Conservation (phyloP, 139 green algal genomes). For the Marvania coccoides region DNA sequence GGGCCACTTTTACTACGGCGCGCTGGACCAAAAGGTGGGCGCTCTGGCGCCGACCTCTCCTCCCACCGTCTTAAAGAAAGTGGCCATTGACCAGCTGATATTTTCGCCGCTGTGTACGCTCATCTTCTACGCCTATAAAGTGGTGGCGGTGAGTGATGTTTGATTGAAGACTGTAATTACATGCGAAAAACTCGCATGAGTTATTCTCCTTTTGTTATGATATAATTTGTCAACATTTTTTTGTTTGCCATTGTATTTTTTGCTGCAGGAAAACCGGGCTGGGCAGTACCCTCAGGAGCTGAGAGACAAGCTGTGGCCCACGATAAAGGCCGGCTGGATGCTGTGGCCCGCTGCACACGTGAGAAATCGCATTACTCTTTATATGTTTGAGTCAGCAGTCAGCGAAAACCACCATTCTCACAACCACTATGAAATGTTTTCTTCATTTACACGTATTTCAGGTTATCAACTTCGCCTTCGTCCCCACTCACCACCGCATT, state of each 20-base stretch:
- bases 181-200: no score
- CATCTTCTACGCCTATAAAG: conserved; percentile 42
- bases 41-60: conserved; percentile 21
- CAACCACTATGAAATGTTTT: no score
- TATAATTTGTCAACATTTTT: no score
- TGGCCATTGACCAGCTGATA: conserved; percentile 48
- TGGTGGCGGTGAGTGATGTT: neutral
- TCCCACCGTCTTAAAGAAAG: conserved; percentile 33
- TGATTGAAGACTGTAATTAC: no score
- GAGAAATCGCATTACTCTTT: no score
- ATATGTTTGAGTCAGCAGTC: no score
- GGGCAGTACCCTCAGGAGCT: conserved; percentile 7
- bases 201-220: no score
- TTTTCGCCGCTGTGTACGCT: conserved; percentile 44
- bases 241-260: no score
- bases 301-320: conserved; percentile 19
- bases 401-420: no score
- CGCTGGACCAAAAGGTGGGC: conserved; percentile 24
- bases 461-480: conserved; percentile 41
- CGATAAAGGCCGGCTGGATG: conserved; percentile 32
- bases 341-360: conserved; percentile 39
- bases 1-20: conserved; percentile 25
- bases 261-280: neutral
- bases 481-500: conserved; percentile 30
- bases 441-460: no score